Percentiles rank a stretch among this genome's conserved stretches.
These are phyloP conservation scores for Sicyos edulis DNA, from an alignment of 306 rosid genomes.

Conservation along the genomic window DNA sequence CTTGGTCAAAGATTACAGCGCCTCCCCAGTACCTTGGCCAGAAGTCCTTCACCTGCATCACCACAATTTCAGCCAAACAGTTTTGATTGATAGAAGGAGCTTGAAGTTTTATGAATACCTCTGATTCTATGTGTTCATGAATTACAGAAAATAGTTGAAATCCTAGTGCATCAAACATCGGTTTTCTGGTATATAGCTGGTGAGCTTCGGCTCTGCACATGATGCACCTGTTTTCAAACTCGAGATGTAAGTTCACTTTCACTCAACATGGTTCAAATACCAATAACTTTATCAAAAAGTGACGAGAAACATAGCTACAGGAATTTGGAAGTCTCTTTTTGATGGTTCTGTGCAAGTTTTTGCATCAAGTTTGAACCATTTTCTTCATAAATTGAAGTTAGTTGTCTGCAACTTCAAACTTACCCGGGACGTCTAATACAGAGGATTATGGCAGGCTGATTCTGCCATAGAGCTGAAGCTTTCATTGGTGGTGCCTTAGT, in stretches of 20 bases:
- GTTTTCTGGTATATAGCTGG: constrained; percentile 63
- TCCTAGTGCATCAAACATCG: constrained; percentile 81
- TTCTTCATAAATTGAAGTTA: background rate
- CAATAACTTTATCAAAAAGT: background rate
- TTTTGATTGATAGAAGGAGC: constrained; percentile 19
- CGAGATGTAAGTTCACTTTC: constrained; percentile 23
- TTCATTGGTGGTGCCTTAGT: constrained; percentile 70
- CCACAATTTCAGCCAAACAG: constrained; percentile 23
- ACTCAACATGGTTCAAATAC: constrained; percentile 1
- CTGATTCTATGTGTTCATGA: constrained; percentile 70
- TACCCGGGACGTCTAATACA: constrained; percentile 95
- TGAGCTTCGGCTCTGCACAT: constrained; percentile 98
- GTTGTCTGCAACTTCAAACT: constrained; percentile 13
- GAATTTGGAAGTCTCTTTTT: background rate
- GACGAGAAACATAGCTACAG: background rate
- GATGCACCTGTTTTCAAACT: constrained; percentile 65
- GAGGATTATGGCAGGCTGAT: constrained; percentile 62
- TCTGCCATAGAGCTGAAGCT: constrained; percentile 65
- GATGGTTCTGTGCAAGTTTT: background rate
- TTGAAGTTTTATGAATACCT: constrained; percentile 39
- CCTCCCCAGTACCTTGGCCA: constrained; percentile 98
- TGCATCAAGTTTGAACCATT: constrained; percentile 2
- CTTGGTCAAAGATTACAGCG: constrained; percentile 47
- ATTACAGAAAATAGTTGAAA: constrained; percentile 66
- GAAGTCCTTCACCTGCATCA: constrained; percentile 61